Evolutionary conservation across 1,284 basidiomycete genomes (phyloP).

Genomic region (Erythrobasidium hasegawianum): DNA sequence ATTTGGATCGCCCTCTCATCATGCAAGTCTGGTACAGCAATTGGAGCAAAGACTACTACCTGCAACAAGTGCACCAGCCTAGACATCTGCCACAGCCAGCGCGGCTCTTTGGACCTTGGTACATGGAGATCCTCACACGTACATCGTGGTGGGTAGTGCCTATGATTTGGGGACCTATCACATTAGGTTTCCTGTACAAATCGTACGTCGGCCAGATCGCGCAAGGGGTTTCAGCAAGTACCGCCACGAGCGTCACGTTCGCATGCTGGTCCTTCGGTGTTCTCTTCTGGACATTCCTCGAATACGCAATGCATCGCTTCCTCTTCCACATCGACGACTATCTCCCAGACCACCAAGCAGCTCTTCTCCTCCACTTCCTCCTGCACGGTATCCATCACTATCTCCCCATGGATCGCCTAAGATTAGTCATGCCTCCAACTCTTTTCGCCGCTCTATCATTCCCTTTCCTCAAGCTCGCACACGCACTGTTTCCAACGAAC

Average conservation of each 20-base stretch:
- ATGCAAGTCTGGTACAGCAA: slow-evolving; percentile 77
- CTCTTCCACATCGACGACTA: slow-evolving; percentile 93
- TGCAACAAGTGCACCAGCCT: slow-evolving; percentile 94
- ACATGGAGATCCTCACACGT: slow-evolving; percentile 82
- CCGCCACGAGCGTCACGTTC: slow-evolving; percentile 50
- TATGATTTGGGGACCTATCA: slow-evolving; percentile 84
- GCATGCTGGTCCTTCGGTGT: slow-evolving; percentile 74
- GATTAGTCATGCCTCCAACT: slow-evolving; percentile 94
- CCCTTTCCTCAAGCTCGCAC: slow-evolving; percentile 85
- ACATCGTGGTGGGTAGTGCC: slow-evolving; percentile 96
- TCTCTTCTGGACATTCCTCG: slow-evolving; percentile 89
- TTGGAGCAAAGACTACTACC: slow-evolving; percentile 91
- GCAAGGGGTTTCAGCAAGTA: slow-evolving; percentile 53
- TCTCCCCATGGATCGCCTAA: slow-evolving; percentile 67
- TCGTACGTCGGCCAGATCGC: slow-evolving; percentile 31
- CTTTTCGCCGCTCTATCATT: slow-evolving; percentile 74
- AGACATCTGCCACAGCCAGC: slow-evolving; percentile 84
- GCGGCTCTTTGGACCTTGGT: slow-evolving; percentile 74
- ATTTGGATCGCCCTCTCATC: slow-evolving; percentile 80
- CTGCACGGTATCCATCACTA: slow-evolving; percentile 97
- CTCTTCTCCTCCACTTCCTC: slow-evolving; percentile 84
- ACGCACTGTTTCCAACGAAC: slow-evolving; percentile 74
- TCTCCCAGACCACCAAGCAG: slow-evolving; percentile 76
- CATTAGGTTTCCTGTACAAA: slow-evolving; percentile 63
- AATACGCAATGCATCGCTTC: slow-evolving; percentile 94